Evolutionary conservation across 2,329 filamentous ascomycete genomes (phyloP).

Genomic region (Stachybotrys chartarum): DNA sequence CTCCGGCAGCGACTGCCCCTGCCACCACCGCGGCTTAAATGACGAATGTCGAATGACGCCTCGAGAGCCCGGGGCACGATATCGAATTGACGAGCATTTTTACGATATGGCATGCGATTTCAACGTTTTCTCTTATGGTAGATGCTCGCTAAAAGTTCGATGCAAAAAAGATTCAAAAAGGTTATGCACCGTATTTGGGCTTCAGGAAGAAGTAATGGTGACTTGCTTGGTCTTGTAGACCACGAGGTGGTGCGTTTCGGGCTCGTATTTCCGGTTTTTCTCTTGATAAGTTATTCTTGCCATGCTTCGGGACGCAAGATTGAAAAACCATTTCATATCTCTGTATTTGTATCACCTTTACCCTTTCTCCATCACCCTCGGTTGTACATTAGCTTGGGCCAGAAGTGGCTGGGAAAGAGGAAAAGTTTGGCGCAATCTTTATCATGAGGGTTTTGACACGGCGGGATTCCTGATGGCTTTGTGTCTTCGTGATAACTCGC

Average conservation of each 20-base stretch:
- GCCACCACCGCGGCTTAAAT: conserved; percentile 23
- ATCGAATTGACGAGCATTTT: conserved; percentile 23
- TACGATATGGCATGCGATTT: conserved; percentile 33
- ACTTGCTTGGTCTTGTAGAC: conserved; percentile 18
- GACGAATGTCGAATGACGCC: conserved; percentile 8
- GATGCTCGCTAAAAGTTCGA: conserved; percentile 21
- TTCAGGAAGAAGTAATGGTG: conserved; percentile 12
- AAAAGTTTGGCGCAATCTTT: conserved; percentile 25
- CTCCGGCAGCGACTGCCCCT: not conserved
- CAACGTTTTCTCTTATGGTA: conserved; percentile 31
- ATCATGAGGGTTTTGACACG: conserved; percentile 18
- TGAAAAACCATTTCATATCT: conserved; percentile 15
- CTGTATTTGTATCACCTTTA: conserved; percentile 24
- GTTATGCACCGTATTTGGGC: conserved; percentile 17
- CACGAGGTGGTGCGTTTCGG: conserved; percentile 17
- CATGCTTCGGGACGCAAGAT: conserved; percentile 18
- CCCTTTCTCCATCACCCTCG: conserved; percentile 22
- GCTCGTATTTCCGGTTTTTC: conserved; percentile 15
- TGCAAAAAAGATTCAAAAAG: conserved; percentile 11
- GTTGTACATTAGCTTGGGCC: conserved; percentile 27
- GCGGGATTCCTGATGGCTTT: not conserved
- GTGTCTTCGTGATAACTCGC: not conserved
- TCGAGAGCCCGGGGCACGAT: conserved; percentile 16
- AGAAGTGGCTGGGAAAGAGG: conserved; percentile 21
- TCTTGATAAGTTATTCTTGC: conserved; percentile 22